phyloP scores from a whole-genome alignment of 345 rosid species.

The Jatropha curcas region DNA sequence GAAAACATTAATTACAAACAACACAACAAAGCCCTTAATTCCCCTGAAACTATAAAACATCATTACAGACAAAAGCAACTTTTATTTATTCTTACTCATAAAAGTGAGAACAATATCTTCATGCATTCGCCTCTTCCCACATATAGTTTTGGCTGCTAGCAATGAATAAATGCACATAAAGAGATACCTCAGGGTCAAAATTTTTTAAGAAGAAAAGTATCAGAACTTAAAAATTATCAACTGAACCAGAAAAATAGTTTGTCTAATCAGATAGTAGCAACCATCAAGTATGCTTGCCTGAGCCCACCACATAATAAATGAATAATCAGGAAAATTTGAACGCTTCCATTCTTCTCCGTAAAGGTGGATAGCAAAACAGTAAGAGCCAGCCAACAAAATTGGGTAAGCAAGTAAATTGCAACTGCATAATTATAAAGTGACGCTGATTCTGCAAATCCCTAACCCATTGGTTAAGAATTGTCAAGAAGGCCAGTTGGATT shows the following conservation, averaged over 20 bases:
- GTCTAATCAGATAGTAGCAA: neutral
- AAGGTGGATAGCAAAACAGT: slow-evolving; percentile 71
- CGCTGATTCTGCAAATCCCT: slow-evolving; percentile 58
- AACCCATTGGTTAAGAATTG: slow-evolving; percentile 65
- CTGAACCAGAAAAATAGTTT: neutral
- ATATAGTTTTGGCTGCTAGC: slow-evolving; percentile 87
- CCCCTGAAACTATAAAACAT: no score
- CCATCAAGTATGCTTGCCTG: slow-evolving; percentile 62
- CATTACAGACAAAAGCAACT: no score
- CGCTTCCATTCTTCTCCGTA: slow-evolving; percentile 82
- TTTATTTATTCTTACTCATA: slow-evolving; percentile 63
- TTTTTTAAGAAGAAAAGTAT: slow-evolving; percentile 2
- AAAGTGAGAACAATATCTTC: slow-evolving; percentile 80
- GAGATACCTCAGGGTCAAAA: slow-evolving; percentile 5
- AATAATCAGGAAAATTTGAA: slow-evolving; percentile 69
- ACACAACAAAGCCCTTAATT: no score
- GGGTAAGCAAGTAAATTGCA: slow-evolving; percentile 79
- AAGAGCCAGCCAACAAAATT: slow-evolving; percentile 67
- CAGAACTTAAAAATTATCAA: neutral
- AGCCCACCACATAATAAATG: slow-evolving; percentile 96
- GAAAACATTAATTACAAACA: neutral
- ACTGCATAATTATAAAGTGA: slow-evolving; percentile 70
- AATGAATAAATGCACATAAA: slow-evolving; percentile 5
- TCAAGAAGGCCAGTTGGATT: slow-evolving; percentile 76
- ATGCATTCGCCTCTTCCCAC: slow-evolving; percentile 98